phyloP scores from a whole-genome alignment of 2,329 filamentous ascomycete genomes.

The Graphilbum ipis-grandicollis region DNA sequence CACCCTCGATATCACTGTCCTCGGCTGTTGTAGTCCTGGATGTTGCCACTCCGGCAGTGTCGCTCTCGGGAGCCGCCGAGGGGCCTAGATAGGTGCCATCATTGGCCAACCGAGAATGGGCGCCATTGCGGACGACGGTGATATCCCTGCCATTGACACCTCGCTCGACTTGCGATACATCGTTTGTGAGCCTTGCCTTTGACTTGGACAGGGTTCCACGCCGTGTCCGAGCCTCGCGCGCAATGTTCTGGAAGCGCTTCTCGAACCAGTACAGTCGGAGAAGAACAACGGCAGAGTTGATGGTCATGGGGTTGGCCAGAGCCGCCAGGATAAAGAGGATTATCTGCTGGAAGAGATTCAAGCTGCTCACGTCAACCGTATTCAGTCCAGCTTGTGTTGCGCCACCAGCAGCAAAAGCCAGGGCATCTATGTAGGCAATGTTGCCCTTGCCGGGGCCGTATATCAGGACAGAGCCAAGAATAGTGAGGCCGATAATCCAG shows the following conservation, averaged over 20 bases:
- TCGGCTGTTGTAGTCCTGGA: neutral
- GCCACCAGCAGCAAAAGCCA: slow-evolving; percentile 73
- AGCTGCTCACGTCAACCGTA: slow-evolving; percentile 49
- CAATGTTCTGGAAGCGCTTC: slow-evolving; percentile 78
- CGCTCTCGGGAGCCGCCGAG: neutral
- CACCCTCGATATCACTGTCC: neutral
- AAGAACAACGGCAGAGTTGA: slow-evolving; percentile 77
- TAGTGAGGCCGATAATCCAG: slow-evolving; percentile 58
- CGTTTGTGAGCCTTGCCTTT: slow-evolving; percentile 29
- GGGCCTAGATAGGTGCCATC: slow-evolving; percentile 36
- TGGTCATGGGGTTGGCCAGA: slow-evolving; percentile 66
- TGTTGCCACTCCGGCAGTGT: neutral
- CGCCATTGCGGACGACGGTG: slow-evolving; percentile 42
- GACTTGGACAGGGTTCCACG: slow-evolving; percentile 49
- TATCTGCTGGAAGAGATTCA: slow-evolving; percentile 58
- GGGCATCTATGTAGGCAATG: slow-evolving; percentile 66
- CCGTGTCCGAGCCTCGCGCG: slow-evolving; percentile 49
- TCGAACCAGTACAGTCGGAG: slow-evolving; percentile 96
- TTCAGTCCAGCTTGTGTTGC: slow-evolving; percentile 91
- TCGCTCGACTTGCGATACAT: slow-evolving; percentile 32
- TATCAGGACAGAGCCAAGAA: slow-evolving; percentile 63
- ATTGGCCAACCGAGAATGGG: slow-evolving; percentile 39
- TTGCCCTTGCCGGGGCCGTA: slow-evolving; percentile 41
- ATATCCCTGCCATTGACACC: slow-evolving; percentile 52
- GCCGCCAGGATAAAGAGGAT: slow-evolving; percentile 55